A percentile compares a stretch with the other conserved stretches of the same genome.
These are phyloP conservation scores for Candida sonorensis DNA, from an alignment of 805 yeast species.

Conservation along the genomic window DNA sequence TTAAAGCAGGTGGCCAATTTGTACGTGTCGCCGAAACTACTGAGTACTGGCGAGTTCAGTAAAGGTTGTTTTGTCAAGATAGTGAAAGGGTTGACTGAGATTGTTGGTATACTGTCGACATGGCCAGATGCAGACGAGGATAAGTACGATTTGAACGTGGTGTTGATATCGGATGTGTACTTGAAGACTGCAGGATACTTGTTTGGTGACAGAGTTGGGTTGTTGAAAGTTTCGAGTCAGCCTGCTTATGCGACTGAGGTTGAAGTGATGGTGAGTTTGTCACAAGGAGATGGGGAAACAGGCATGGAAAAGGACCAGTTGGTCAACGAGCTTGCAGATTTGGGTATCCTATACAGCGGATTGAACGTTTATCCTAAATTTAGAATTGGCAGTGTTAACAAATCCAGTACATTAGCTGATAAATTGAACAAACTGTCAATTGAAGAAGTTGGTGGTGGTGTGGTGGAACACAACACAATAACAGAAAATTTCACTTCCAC, in stretches of 20 bases:
- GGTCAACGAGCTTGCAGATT: slow-evolving; percentile 40
- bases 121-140: slow-evolving; percentile 22
- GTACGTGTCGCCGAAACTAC: slow-evolving; percentile 18
- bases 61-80: slow-evolving; percentile 22
- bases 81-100: slow-evolving; percentile 18
- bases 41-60: slow-evolving; percentile 15
- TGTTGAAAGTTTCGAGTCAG: slow-evolving; percentile 40
- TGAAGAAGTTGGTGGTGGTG: slow-evolving; percentile 2
- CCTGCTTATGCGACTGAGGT: slow-evolving; percentile 34
- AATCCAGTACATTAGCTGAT: slow-evolving; percentile 15
- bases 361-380: slow-evolving; percentile 8
- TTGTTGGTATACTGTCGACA: slow-evolving; percentile 11
- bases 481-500: not conserved
- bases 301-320: slow-evolving; percentile 21
- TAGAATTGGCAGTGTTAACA: slow-evolving; percentile 6
- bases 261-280: slow-evolving; percentile 5
- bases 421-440: slow-evolving; percentile 20
- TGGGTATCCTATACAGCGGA: slow-evolving; percentile 59
- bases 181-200: slow-evolving; percentile 16
- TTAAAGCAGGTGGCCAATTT: slow-evolving; percentile 12
- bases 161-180: slow-evolving; percentile 17
- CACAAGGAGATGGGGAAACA: slow-evolving; percentile 6
- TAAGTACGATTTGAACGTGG: slow-evolving; percentile 17
- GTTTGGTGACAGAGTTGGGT: slow-evolving; percentile 28
- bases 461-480: too few species aligned